Percentiles rank a stretch among this genome's conserved stretches.
phyloP scores from a whole-genome alignment of 805 yeast species.

The Hanseniaspora lachancei region DNA sequence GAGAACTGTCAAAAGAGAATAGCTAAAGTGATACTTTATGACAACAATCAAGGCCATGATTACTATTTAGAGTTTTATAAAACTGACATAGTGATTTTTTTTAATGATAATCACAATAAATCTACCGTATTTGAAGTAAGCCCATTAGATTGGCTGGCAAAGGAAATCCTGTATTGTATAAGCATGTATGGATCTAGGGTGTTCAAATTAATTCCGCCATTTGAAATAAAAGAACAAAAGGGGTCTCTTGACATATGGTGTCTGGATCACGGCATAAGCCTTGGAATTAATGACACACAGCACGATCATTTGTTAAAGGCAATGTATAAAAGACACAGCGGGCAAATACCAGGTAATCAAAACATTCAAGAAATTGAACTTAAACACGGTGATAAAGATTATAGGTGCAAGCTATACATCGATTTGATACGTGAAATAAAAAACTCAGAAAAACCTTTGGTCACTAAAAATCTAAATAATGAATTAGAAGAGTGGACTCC shows the following conservation, averaged over 20 bases:
- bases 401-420: conserved; percentile 15
- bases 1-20: conserved; percentile 15
- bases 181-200: conserved; percentile 4
- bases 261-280: conserved; percentile 5
- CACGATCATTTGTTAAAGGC: neutral
- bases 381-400: neutral
- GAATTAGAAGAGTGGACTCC: conserved; percentile 16
- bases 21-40: conserved; percentile 16
- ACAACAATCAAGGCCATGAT: neutral
- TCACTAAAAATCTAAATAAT: neutral
- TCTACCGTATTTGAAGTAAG: neutral
- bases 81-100: neutral
- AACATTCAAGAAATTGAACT: neutral
- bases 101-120: neutral
- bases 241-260: neutral
- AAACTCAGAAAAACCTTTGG: neutral
- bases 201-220: neutral
- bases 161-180: neutral
- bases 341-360: neutral
- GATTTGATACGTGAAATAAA: neutral
- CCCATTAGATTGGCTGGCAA: neutral
- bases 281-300: neutral
- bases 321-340: neutral
- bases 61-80: neutral
- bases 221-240: neutral